Evolutionary conservation across 1,284 basidiomycete genomes (phyloP).

Genomic region (Leccinum cinnamomeum): DNA sequence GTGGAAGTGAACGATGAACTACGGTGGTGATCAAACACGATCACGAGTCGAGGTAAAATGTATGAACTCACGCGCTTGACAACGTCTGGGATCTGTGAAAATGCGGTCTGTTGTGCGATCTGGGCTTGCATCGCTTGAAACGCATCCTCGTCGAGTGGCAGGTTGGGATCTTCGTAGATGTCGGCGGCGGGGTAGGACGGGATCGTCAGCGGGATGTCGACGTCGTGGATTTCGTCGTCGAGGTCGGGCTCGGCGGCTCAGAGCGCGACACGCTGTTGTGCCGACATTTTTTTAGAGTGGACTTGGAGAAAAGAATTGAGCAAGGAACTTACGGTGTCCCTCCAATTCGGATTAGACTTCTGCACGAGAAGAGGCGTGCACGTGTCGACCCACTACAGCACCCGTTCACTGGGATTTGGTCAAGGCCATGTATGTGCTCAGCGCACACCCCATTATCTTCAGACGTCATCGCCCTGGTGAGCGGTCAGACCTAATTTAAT

Average conservation of each 20-base stretch:
- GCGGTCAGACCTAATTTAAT: no score
- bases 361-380: no score
- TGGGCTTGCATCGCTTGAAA: slow-evolving; percentile 73
- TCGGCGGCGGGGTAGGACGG: slow-evolving; percentile 62
- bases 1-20: slow-evolving; percentile 93
- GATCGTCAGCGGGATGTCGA: slow-evolving; percentile 69
- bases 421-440: no score
- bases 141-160: slow-evolving; percentile 64
- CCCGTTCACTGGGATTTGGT: no score
- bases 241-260: slow-evolving; percentile 73
- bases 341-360: no score
- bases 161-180: slow-evolving; percentile 58
- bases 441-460: no score
- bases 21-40: not conserved
- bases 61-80: slow-evolving; percentile 67
- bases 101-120: slow-evolving; percentile 76
- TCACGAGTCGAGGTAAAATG: not conserved
- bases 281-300: slow-evolving; percentile 23
- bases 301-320: no score
- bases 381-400: no score
- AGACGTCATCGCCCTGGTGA: no score
- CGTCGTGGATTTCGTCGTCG: slow-evolving; percentile 72
- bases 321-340: no score
- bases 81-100: slow-evolving; percentile 76
- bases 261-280: slow-evolving; percentile 61